Evolutionary conservation across 257 asterid species (phyloP), one percentile per base, ranked within the genome.

Genomic region (Ocimum tenuiflorum): DNA sequence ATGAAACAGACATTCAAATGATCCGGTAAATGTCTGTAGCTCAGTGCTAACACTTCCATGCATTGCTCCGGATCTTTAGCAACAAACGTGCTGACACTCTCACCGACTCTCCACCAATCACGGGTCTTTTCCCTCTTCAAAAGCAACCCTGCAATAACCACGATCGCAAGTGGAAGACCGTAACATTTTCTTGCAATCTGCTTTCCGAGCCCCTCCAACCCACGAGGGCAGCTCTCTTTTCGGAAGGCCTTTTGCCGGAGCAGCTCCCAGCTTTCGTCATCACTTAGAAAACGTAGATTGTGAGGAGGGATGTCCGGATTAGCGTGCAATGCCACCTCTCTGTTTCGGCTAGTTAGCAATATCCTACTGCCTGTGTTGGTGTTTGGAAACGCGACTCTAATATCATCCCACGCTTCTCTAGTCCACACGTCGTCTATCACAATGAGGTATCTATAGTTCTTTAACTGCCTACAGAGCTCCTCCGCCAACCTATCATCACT

Each of bases 391-490:
- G 70, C 73, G 69, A 22, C 62, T 60, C 70, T 70, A 3, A 73
- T 59, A 29, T 73, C 76, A 19, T 77, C 59, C 82, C 82, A 77
- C 58, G 79, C 83, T 27, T 70, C 77, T 11, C 20, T 17, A 11
- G 60, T 75, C 82, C 82, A 73, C 45, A 69, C 74, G 7, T 73
- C 79, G 66, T 73, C 82, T 0, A 73, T 65, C 53, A 79, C 75
- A 10, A 79, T 55, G 18, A 79, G 78, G 70, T 71, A 79, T n/a
- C 69, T 56, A 7, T 68, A 31, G 27, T 59, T 54, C 74, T 15
- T 75, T 46, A 78, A 65, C 12, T 63, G 60, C 42, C 64, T 46
- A 58, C 53, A 71, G 13, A 75, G 64, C 10, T 60, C 72, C 69
- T 57, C 73, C 0, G 42, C 63, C 33, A 78, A 35, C 61, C 63